phyloP scores from a whole-genome alignment of 306 rosid species.

The Vigna mungo region DNA sequence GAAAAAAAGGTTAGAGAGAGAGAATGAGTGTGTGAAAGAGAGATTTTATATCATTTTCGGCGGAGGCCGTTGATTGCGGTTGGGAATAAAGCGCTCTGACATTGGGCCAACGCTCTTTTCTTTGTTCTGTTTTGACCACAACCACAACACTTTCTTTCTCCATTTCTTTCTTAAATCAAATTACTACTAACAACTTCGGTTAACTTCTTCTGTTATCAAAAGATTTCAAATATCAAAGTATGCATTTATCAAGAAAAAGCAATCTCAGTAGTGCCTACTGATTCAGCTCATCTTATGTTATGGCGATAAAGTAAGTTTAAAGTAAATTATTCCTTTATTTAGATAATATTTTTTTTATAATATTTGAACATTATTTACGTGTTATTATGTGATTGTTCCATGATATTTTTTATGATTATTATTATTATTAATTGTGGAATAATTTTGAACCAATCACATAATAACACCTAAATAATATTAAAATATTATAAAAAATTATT shows the following conservation, averaged over 20 bases:
- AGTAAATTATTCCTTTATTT: neutral
- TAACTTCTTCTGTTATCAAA: neutral
- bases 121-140: conserved; percentile 60
- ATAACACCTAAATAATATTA: too few relatives aligned
- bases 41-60: conserved; percentile 52
- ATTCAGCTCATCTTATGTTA: neutral
- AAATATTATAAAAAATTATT: too few relatives aligned
- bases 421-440: too few relatives aligned
- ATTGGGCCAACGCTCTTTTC: conserved; percentile 46
- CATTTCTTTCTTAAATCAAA: neutral
- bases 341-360: too few relatives aligned
- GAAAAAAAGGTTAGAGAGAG: neutral
- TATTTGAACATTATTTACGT: too few relatives aligned
- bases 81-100: conserved; percentile 84
- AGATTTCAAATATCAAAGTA: neutral
- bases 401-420: too few relatives aligned
- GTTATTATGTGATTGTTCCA: too few relatives aligned
- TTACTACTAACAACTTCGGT: neutral
- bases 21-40: too few relatives aligned
- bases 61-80: conserved; percentile 99
- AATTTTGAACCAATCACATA: too few relatives aligned
- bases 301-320: conserved; percentile 17
- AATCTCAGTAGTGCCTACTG: neutral
- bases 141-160: conserved; percentile 43
- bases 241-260: neutral